Evolutionary conservation across 192 early-diverging fungal genomes (phyloP), one percentile per base, ranked within the genome.

Genomic region (Coemansia sp.): DNA sequence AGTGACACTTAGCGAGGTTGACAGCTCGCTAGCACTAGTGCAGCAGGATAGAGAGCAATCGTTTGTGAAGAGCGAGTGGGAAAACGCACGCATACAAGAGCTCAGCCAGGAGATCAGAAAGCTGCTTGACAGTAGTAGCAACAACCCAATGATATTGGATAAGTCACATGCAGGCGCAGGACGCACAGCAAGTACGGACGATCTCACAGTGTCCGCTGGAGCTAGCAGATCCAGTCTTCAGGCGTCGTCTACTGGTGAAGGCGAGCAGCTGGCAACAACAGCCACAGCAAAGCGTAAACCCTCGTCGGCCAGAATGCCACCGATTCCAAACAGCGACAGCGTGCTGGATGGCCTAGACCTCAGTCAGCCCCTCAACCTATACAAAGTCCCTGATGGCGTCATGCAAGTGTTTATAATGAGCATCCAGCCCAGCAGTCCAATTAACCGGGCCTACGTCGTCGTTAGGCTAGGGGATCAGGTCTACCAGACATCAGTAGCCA

Each of bases 391-490:
- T 2, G 81, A 78, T 29, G 76, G 74, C 20, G 65, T 79, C 34
- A 78, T 86, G 75, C 81, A 90, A 77, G 85, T 90, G 62, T 87
- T 85, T 70, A 65, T 89, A 12, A 84, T 86, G 68, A 69, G 80
- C 35, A 75, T 87, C 16, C 80, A 89, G 15, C 83, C 87, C 18
- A 89, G 87, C 68, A 75, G 68, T 13, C 73, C 86, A 15, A 71
- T 89, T 18, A 88, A 76, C 61, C 82, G 84, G 0, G 84, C 89
- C 15, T 91, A 91, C 71, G 87, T 91, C 8, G 74, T 87, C 2
- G 63, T 89, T 8, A 82, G 86, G 38, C 80, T 89, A 20, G 89
- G 88, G 55, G 90, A 91, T 59, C 87, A 88, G 71, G 73, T 75
- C 16, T 86, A 80, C 67, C 88, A 89, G 65, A 88, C 90, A 0